Percentiles rank a stretch among this genome's conserved stretches.
phyloP scores from a whole-genome alignment of 2,329 filamentous ascomycete genomes.

The Alternaria triticina region DNA sequence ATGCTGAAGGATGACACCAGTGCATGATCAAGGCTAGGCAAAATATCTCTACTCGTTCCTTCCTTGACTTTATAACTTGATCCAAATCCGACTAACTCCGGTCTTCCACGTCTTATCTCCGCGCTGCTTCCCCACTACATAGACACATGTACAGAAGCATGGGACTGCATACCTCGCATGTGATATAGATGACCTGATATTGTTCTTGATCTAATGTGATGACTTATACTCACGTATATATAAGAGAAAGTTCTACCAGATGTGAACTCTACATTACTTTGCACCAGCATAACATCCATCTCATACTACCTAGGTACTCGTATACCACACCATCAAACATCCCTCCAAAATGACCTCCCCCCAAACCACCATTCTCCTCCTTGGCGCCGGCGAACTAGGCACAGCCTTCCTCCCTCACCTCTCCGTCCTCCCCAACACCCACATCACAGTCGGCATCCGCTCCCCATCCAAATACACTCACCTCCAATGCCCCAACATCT shows the following conservation, averaged over 20 bases:
- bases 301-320: neutral
- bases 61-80: neutral
- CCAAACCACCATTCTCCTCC: constrained; percentile 58
- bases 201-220: accelerated
- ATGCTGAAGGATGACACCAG: accelerated
- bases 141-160: neutral
- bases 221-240: neutral
- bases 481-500: constrained; percentile 28
- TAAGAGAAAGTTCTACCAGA: neutral
- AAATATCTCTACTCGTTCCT: neutral
- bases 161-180: neutral
- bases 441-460: constrained; percentile 63
- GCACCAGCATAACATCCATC: neutral
- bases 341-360: neutral
- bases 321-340: too few species aligned
- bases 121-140: neutral
- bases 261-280: neutral
- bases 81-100: constrained; percentile 4
- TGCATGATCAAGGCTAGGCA: accelerated
- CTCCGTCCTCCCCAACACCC: constrained; percentile 52
- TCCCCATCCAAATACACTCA: constrained; percentile 51
- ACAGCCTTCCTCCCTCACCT: constrained; percentile 62
- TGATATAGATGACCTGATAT: neutral
- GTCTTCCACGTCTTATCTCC: constrained; percentile 4
- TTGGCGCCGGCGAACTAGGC: constrained; percentile 73